These are phyloP conservation scores for Achaetomiella virescens DNA, from an alignment of 495 filamentous ascomycete genomes.

Conservation along the genomic window DNA sequence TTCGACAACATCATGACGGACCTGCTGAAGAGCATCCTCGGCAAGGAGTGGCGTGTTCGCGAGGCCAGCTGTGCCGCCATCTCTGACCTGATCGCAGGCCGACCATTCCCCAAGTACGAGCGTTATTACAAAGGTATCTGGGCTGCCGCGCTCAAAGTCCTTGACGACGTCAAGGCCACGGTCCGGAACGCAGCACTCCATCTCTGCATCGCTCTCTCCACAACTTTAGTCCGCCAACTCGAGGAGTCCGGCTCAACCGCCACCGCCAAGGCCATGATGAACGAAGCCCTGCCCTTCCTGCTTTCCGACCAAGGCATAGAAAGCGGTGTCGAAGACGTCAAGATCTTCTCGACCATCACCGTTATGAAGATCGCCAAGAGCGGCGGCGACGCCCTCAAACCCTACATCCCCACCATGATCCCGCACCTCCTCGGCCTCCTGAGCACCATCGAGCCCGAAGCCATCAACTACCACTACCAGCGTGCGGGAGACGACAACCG, in stretches of 20 bases:
- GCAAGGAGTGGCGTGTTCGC: conserved; percentile 85
- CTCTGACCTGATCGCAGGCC: conserved; percentile 72
- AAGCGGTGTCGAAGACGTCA: conserved; percentile 78
- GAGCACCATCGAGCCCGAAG: conserved; percentile 79
- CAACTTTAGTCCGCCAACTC: conserved; percentile 75
- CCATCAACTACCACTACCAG: conserved; percentile 85
- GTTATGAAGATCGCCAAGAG: conserved; percentile 85
- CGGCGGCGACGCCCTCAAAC: conserved; percentile 63
- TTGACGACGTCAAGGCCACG: conserved; percentile 92
- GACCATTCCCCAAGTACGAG: conserved; percentile 70
- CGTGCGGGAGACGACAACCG: conserved; percentile 81
- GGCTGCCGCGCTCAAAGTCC: conserved; percentile 69
- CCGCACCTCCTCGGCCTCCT: conserved; percentile 73
- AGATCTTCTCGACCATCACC: conserved; percentile 63
- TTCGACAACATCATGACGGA: conserved; percentile 85
- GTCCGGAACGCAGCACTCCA: conserved; percentile 75
- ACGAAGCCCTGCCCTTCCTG: conserved; percentile 80
- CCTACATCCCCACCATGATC: conserved; percentile 74
- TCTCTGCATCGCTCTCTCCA: conserved; percentile 74
- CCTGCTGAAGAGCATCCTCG: conserved; percentile 75
- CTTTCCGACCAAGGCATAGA: conserved; percentile 85
- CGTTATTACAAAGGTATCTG: conserved; percentile 81
- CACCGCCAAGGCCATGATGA: conserved; percentile 70
- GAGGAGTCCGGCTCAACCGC: conserved; percentile 68
- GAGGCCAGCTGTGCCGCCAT: conserved; percentile 90